A percentile compares a stretch with the other conserved stretches of the same genome.
phyloP scores from a whole-genome alignment of 352 stramenopile genomes.

The Pythium rishiriense region DNA sequence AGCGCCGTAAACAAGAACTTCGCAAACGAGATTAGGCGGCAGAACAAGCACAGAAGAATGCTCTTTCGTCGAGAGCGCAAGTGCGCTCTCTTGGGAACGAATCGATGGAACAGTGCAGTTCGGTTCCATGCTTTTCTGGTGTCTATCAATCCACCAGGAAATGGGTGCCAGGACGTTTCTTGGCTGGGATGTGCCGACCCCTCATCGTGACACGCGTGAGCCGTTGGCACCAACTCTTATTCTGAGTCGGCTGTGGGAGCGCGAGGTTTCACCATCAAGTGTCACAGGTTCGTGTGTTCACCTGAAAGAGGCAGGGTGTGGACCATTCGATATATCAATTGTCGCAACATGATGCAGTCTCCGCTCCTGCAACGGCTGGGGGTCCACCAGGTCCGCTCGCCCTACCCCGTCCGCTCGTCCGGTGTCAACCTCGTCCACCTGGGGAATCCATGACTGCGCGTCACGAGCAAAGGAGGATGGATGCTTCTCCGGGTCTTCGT shows the following conservation, averaged over 20 bases:
- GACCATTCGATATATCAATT: slow-evolving; percentile 3
- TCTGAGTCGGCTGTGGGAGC: neutral
- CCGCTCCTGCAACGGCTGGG: neutral
- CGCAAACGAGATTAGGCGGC: neutral
- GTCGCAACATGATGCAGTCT: slow-evolving; percentile 1
- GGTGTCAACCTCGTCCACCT: neutral
- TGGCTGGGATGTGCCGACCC: neutral
- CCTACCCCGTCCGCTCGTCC: slow-evolving; percentile 7
- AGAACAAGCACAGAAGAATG: slow-evolving; percentile 1
- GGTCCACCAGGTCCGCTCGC: slow-evolving; percentile 10
- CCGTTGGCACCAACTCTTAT: neutral
- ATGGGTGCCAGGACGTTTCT: neutral
- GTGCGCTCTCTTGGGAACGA: neutral
- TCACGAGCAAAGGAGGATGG: slow-evolving; percentile 11
- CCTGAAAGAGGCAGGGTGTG: too few relatives aligned
- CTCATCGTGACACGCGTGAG: neutral
- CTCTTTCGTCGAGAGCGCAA: neutral
- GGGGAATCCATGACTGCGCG: slow-evolving; percentile 11
- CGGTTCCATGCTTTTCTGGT: neutral
- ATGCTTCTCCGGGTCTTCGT: neutral
- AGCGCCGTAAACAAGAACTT: neutral
- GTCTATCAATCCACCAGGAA: neutral
- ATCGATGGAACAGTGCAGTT: neutral
- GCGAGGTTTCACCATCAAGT: neutral
- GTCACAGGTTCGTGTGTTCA: neutral